phyloP scores from a whole-genome alignment of 2,329 filamentous ascomycete species.

The Colletotrichum limetticola region DNA sequence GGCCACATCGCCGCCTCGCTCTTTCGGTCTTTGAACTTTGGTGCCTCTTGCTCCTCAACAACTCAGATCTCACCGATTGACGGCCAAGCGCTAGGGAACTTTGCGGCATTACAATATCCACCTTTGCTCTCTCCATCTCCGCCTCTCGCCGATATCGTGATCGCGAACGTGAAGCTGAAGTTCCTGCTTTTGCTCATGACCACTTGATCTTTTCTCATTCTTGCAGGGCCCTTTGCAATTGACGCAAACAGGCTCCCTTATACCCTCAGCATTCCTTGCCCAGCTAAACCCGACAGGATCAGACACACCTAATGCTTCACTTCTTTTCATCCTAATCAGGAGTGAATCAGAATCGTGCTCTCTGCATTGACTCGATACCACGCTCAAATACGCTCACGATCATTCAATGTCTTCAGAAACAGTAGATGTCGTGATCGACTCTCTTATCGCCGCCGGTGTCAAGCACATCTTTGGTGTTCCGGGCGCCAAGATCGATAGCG shows the following conservation, averaged over 20 bases:
- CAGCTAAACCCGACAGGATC: not conserved
- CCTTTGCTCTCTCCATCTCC: not conserved
- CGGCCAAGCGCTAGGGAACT: not conserved
- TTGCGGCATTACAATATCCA: not conserved
- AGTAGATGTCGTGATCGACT: constrained; percentile 43
- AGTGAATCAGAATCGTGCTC: too few species aligned
- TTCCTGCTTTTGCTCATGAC: not conserved
- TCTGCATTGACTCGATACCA: not conserved
- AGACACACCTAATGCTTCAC: not conserved
- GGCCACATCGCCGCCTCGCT: constrained; percentile 5
- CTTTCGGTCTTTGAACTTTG: not conserved
- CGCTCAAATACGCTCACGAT: not conserved
- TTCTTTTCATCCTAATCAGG: not conserved
- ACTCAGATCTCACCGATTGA: not conserved
- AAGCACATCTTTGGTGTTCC: constrained; percentile 58
- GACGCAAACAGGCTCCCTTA: not conserved
- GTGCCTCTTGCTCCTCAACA: not conserved
- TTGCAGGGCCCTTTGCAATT: not conserved
- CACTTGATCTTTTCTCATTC: not conserved
- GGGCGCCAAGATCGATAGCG: constrained; percentile 58
- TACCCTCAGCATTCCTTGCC: not conserved
- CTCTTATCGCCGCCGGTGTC: constrained; percentile 51
- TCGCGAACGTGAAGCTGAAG: not conserved
- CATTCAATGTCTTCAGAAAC: constrained; percentile 37
- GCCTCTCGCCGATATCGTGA: not conserved